Evolutionary conservation across 441 rosid genomes (phyloP).

Genomic region (California macrophylla): DNA sequence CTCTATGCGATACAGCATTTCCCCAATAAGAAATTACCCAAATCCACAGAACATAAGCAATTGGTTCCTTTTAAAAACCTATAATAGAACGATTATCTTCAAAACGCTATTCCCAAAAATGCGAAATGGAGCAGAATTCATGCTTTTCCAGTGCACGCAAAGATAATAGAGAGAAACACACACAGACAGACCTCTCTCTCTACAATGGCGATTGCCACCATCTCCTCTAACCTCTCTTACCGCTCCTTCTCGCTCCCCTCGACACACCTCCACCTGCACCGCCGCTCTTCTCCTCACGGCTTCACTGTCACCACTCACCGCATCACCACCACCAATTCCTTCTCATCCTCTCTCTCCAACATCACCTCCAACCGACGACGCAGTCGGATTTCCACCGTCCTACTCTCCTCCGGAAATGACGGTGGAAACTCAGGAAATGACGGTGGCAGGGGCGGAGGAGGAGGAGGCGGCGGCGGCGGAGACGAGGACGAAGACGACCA

Average conservation of each 20-base stretch:
- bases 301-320: slow-evolving; percentile 13
- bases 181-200: not conserved
- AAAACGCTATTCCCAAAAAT: not conserved
- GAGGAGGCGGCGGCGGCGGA: slow-evolving; percentile 7
- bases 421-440: not conserved
- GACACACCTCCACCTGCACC: slow-evolving; percentile 9
- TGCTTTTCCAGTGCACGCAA: not conserved
- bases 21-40: not conserved
- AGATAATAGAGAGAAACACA: not conserved
- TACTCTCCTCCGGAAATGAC: slow-evolving; percentile 18
- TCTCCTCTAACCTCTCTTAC: slow-evolving; percentile 15
- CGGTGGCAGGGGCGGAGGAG: slow-evolving; percentile 17
- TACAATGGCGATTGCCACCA: slow-evolving; percentile 18
- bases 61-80: not conserved
- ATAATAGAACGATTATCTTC: not conserved
- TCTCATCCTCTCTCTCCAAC: slow-evolving; percentile 4
- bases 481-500: not conserved
- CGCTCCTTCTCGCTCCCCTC: slow-evolving; percentile 11
- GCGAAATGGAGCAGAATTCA: not conserved
- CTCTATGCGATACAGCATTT: not conserved
- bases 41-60: not conserved
- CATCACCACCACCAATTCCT: not conserved
- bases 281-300: slow-evolving; percentile 7
- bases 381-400: not conserved
- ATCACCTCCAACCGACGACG: not conserved